Evolutionary conservation across 441 rosid species (phyloP).

Genomic region (Geranium incanum): DNA sequence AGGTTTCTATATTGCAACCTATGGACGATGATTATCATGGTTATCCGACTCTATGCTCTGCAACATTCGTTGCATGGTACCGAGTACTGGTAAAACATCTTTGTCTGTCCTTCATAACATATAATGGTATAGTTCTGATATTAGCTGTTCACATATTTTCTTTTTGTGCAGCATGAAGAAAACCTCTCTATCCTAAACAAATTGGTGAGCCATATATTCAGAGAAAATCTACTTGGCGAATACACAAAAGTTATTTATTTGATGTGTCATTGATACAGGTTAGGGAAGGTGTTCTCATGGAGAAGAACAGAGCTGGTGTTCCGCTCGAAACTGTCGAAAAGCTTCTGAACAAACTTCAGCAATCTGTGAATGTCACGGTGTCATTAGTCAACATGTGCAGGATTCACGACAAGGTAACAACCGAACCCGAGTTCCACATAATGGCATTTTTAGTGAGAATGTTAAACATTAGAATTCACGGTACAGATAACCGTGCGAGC

Average conservation of each 20-base stretch:
- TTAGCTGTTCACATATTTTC: constrained; percentile 18
- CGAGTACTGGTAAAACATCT: constrained; percentile 51
- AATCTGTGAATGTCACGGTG: constrained; percentile 60
- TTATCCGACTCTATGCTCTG: constrained; percentile 49
- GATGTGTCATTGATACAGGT: constrained; percentile 34
- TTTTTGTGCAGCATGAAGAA: constrained; percentile 62
- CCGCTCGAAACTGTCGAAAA: constrained; percentile 37
- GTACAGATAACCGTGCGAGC: constrained; percentile 57
- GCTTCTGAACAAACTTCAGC: constrained; percentile 40
- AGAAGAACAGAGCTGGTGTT: constrained; percentile 34
- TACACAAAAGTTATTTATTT: constrained; percentile 10
- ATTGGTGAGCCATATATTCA: constrained; percentile 41
- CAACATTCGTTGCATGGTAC: constrained; percentile 69
- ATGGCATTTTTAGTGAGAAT: constrained; percentile 6
- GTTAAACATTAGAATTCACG: constrained; percentile 15
- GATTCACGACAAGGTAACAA: constrained; percentile 55
- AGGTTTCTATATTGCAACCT: constrained; percentile 42
- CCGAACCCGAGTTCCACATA: constrained; percentile 10
- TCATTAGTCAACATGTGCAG: constrained; percentile 66
- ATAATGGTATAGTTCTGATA: constrained; percentile 3
- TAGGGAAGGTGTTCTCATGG: constrained; percentile 37
- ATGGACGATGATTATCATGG: constrained; percentile 41
- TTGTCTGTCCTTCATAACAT: constrained; percentile 8
- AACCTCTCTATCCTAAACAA: constrained; percentile 52
- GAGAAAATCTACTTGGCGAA: constrained; percentile 2